Conservation (phyloP, 225 moss, liverwort and hornwort species). For the Lunularia cruciata region DNA sequence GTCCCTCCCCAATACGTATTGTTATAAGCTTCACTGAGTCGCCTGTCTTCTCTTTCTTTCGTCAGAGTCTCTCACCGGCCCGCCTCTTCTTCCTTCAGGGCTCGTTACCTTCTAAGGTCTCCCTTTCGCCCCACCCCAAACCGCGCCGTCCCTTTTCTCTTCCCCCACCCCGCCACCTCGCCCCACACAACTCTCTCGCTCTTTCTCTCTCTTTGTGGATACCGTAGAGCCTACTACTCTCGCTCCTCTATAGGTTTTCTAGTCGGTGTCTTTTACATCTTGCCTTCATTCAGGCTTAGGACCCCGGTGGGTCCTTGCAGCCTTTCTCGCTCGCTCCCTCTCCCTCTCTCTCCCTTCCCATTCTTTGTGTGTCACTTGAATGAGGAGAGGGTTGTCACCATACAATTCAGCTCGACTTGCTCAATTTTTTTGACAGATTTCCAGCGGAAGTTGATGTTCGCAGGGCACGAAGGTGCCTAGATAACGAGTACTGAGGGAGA, state of each 20-base stretch:
- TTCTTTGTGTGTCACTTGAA: neutral
- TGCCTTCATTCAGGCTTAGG: conserved; percentile 3
- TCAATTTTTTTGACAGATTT: neutral
- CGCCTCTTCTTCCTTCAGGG: neutral
- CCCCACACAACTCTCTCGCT: neutral
- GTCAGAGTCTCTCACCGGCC: conserved; percentile 11
- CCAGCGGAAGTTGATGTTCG: neutral
- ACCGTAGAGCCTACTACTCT: conserved; percentile 7
- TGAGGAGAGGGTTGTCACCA: too few relatives aligned
- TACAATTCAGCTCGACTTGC: too few relatives aligned
- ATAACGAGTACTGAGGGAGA: neutral
- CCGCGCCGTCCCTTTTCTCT: too few relatives aligned
- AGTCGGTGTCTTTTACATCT: neutral
- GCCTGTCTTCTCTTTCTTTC: conserved; percentile 13
- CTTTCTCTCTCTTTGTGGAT: neutral
- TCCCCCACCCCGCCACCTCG: too few relatives aligned
- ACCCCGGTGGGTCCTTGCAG: conserved; percentile 11
- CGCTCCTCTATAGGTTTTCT: neutral
- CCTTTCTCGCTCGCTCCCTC: neutral
- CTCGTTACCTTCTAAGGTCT: neutral
- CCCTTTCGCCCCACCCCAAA: neutral
- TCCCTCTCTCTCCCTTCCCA: too few relatives aligned
- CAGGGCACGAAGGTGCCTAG: neutral
- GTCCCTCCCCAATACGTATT: neutral
- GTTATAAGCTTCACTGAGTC: neutral